Evolutionary conservation across 2,329 filamentous ascomycete genomes (phyloP), one percentile per base, ranked within the genome.

Genomic region (Calonectria leucothoes): DNA sequence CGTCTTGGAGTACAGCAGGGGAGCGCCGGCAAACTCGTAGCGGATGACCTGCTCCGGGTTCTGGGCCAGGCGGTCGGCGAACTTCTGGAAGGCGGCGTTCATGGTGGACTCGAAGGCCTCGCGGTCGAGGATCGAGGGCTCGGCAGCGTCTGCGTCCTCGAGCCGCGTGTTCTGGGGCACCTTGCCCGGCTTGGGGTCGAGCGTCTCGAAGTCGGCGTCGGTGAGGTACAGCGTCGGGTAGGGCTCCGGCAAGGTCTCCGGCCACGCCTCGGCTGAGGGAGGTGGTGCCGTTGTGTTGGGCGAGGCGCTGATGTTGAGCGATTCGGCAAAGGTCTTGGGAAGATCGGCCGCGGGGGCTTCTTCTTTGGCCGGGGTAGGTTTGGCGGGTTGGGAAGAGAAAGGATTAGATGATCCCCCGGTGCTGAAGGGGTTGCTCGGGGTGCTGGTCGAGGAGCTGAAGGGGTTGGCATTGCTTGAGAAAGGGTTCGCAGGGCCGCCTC

Each of bases 151-250:
- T 1, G 82, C 82, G n/a, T 84, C 84, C 61, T 86, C 84, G 20
- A 86, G 76, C 12, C 86, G 85, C 17, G 88, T 85, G 70, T 90
- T 87, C 17, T 86, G 86, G 73, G 87, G 88, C 42, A 89, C 88
- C 52, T 89, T 89, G 2, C 76, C 74, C 0, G 90, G 89, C 3
- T 82, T 87, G 79, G 77, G 92, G 74, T 95, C 94, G 31, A 98
- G 90, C 5, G 94, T 94, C 84, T 99, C 97, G 85, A 95, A 98
- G 81, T 98, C 96, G 66, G 96, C 96, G 78, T 98, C 97, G 65
- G 93, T 89, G 55, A 96, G 91, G 86, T 95, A 94, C 81, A 93
- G 94, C 35, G 90, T 86, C 0, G 95, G 93, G 84, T 96, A 98
- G 0, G 95, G 88, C 1, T 87, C 74, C 0, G 95, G 94, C 77